A percentile compares a stretch with the other conserved stretches of the same genome.
Conservation (phyloP, 305 asterid genomes). For the Coffea humblotiana region DNA sequence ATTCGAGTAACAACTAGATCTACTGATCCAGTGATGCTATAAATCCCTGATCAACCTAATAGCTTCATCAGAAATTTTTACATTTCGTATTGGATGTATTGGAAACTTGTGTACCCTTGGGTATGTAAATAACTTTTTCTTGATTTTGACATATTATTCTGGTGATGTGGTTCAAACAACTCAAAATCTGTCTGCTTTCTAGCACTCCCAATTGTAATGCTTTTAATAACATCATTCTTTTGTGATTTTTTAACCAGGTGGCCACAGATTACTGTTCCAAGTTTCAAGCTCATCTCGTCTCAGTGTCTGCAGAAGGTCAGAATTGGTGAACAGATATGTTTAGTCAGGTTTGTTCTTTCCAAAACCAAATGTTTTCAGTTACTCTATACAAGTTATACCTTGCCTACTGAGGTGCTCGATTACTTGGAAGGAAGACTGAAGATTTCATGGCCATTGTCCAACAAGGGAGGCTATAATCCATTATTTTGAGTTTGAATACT, state of each 20-base stretch:
- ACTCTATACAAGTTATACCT: background rate
- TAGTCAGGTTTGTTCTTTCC: constrained; percentile 64
- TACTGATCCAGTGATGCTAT: background rate
- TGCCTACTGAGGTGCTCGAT: constrained; percentile 23
- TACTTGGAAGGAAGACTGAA: constrained; percentile 91
- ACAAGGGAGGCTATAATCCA: constrained; percentile 78
- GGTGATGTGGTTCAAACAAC: background rate
- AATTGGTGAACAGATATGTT: constrained; percentile 73
- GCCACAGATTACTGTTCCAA: constrained; percentile 79
- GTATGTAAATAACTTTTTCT: background rate
- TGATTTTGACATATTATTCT: too few species aligned
- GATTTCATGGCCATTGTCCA: constrained; percentile 91
- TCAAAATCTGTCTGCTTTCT: background rate
- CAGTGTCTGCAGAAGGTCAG: constrained; percentile 55
- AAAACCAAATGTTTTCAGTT: constrained; percentile 13
- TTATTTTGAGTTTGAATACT: constrained; percentile 63
- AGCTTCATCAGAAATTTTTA: background rate
- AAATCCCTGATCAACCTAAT: background rate
- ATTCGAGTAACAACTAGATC: background rate
- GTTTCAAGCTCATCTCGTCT: constrained; percentile 62
- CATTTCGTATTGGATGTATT: background rate
- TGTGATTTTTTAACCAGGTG: constrained; percentile 59
- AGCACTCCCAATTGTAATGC: background rate
- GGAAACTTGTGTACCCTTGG: background rate
- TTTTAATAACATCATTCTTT: background rate